Evolutionary conservation across 805 yeast species (phyloP).

Genomic region (Candida endomychidarum): DNA sequence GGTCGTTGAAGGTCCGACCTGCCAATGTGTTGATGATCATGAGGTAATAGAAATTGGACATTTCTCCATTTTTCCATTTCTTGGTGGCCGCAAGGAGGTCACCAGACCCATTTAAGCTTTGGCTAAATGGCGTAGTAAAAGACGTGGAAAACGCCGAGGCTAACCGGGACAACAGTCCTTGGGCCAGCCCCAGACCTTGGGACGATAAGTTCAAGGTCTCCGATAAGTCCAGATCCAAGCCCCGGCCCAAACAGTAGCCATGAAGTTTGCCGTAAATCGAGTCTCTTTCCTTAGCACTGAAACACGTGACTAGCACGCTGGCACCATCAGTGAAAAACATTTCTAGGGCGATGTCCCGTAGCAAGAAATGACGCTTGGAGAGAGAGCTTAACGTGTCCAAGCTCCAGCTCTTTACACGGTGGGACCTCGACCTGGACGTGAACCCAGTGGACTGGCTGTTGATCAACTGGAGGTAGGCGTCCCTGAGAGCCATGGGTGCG

Average conservation of each 20-base stretch:
- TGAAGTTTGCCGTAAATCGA: slow-evolving; percentile 50
- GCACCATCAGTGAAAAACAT: slow-evolving; percentile 73
- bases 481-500: slow-evolving; percentile 61
- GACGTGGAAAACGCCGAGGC: slow-evolving; percentile 40
- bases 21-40: slow-evolving; percentile 81
- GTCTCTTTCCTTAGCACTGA: slow-evolving; percentile 55
- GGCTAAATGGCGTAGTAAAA: too few species aligned
- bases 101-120: too few species aligned
- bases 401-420: slow-evolving; percentile 60
- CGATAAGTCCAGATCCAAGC: slow-evolving; percentile 54
- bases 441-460: slow-evolving; percentile 44
- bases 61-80: slow-evolving; percentile 74
- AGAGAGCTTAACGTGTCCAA: slow-evolving; percentile 58
- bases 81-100: slow-evolving; percentile 51
- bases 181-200: slow-evolving; percentile 27
- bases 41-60: slow-evolving; percentile 80
- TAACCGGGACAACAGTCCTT: slow-evolving; percentile 27
- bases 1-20: slow-evolving; percentile 84
- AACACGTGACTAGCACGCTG: slow-evolving; percentile 66
- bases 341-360: slow-evolving; percentile 81
- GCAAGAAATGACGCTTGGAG: slow-evolving; percentile 70
- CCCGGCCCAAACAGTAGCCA: slow-evolving; percentile 47
- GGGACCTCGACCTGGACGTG: slow-evolving; percentile 30
- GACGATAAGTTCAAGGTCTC: slow-evolving; percentile 54
- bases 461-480: slow-evolving; percentile 66